A percentile compares a stretch with the other conserved stretches of the same genome.
These are phyloP conservation scores for Macrolepiota albuminosa DNA, from an alignment of 768 basidiomycete species.

Conservation along the genomic window DNA sequence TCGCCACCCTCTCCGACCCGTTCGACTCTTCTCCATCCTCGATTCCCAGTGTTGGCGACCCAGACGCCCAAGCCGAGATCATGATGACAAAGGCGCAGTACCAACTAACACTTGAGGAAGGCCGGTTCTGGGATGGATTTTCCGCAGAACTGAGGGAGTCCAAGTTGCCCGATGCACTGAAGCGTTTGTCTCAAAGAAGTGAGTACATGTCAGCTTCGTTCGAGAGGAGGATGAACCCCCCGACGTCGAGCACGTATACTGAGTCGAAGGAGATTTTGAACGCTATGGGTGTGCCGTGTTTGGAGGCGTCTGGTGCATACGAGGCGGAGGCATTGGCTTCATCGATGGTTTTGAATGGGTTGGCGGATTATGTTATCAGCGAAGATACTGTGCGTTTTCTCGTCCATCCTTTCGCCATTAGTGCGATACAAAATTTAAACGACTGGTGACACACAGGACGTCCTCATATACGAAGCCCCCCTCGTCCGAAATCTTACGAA, in stretches of 20 bases:
- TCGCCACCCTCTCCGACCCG: constrained; percentile 33
- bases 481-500: constrained; percentile 74
- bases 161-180: constrained; percentile 1
- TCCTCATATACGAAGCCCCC: constrained; percentile 78
- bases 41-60: constrained; percentile 17
- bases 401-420: neutral
- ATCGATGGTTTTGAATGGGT: constrained; percentile 65
- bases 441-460: constrained; percentile 48
- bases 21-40: constrained; percentile 9
- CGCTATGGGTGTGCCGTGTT: constrained; percentile 80
- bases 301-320: constrained; percentile 61
- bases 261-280: constrained; percentile 65
- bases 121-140: constrained; percentile 51
- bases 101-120: constrained; percentile 57
- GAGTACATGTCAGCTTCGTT: constrained; percentile 60
- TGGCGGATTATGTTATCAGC: constrained; percentile 84
- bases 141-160: constrained; percentile 9
- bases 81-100: constrained; percentile 60
- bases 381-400: constrained; percentile 75
- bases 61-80: constrained; percentile 34
- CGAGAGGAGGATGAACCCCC: constrained; percentile 53
- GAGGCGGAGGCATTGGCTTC: constrained; percentile 89
- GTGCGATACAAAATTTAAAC: constrained; percentile 2
- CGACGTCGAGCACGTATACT: constrained; percentile 60
- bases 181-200: constrained; percentile 39